A percentile compares a stretch with the other conserved stretches of the same genome.
Evolutionary conservation across 257 asterid genomes (phyloP).

Genomic region (Mitragyna speciosa): DNA sequence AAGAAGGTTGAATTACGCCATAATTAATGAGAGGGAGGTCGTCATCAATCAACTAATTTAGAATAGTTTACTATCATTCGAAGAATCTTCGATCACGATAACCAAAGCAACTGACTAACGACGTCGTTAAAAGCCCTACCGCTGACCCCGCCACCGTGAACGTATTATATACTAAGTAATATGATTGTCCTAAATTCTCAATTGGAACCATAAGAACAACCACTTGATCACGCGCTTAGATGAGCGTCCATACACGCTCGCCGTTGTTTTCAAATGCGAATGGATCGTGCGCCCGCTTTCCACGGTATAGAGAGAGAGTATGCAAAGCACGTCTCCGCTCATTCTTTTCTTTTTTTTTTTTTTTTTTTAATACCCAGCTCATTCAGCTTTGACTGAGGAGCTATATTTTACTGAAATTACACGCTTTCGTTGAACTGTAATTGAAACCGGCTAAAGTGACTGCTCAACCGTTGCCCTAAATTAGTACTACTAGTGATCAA

Average conservation of each 20-base stretch:
- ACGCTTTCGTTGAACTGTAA: slow-evolving; percentile 28
- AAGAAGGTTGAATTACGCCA: not conserved
- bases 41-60: too few species aligned
- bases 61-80: not conserved
- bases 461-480: slow-evolving; percentile 36
- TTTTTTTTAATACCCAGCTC: too few species aligned
- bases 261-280: too few species aligned
- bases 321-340: too few species aligned
- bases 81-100: slow-evolving; percentile 19
- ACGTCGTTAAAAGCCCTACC: not conserved
- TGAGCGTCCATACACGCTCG: too few species aligned
- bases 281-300: too few species aligned
- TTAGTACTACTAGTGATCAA: not conserved
- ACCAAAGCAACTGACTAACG: not conserved
- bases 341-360: too few species aligned
- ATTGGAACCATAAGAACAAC: too few species aligned
- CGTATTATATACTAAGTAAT: not conserved
- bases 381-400: too few species aligned
- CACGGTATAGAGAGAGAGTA: too few species aligned
- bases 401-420: not conserved
- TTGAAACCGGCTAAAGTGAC: slow-evolving; percentile 34
- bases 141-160: not conserved
- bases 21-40: not conserved
- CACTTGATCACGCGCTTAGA: too few species aligned
- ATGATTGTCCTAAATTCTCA: too few species aligned